Evolutionary conservation across 257 asterid species (phyloP), one percentile per base, ranked within the genome.

Genomic region (Eucommia ulmoides): DNA sequence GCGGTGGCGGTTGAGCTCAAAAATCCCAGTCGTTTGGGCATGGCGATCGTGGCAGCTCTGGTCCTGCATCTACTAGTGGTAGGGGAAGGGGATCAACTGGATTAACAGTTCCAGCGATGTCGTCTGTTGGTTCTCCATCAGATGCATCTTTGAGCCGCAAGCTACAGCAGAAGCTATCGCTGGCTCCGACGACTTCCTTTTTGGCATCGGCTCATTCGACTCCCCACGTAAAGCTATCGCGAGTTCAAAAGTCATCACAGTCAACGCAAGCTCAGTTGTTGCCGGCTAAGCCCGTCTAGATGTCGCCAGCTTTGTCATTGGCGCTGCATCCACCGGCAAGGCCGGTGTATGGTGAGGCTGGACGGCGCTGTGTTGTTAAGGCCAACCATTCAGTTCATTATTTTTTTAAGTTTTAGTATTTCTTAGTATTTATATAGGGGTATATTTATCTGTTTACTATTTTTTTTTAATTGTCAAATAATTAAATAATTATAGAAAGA

Each of bases 371-470:
- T 1, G 0, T 56, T 0, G 76, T 88, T 0, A 78, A 20, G 45
- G 97, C 97, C 0, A 88, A 88, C 8, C 97, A 88, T 17, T 88
- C n/a, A n/a, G n/a, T n/a, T n/a, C n/a, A n/a, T n/a, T n/a, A n/a
- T n/a, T n/a, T n/a, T n/a, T n/a, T n/a, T n/a, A n/a, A n/a, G n/a
- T n/a, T n/a, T n/a, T n/a, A n/a, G n/a, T n/a, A n/a, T n/a, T n/a
- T n/a, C n/a, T n/a, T n/a, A n/a, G n/a, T n/a, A n/a, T n/a, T n/a
- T n/a, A n/a, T n/a, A n/a, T n/a, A n/a, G n/a, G n/a, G n/a, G n/a
- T n/a, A n/a, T n/a, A n/a, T n/a, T n/a, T n/a, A n/a, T n/a, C n/a
- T n/a, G n/a, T n/a, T n/a, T n/a, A n/a, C n/a, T n/a, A n/a, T n/a
- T n/a, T n/a, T n/a, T n/a, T n/a, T n/a, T n/a, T n/a, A n/a, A n/a